Evolutionary conservation across 805 yeast genomes (phyloP).

Genomic region (Pichia membranifaciens): DNA sequence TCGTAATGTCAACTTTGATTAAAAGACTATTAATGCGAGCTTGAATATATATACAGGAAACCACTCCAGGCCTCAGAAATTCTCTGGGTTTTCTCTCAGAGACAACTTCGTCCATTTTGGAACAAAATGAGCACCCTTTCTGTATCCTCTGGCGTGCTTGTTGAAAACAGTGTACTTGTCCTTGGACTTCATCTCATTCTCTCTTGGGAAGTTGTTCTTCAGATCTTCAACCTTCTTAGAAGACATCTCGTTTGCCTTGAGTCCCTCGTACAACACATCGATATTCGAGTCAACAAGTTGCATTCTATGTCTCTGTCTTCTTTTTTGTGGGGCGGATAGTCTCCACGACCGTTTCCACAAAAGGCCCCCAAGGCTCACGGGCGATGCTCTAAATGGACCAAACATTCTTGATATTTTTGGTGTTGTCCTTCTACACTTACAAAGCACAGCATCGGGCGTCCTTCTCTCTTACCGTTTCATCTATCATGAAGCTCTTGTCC

Average conservation of each 20-base stretch:
- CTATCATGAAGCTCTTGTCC: no score
- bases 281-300: conserved; percentile 75
- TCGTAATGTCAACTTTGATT: no score
- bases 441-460: no score
- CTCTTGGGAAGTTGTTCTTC: conserved; percentile 61
- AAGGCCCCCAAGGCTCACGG: conserved; percentile 61
- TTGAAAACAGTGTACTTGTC: conserved; percentile 88
- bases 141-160: conserved; percentile 66
- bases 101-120: conserved; percentile 91
- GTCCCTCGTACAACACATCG: conserved; percentile 51
- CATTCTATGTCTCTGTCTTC: conserved; percentile 79
- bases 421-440: no score
- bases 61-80: conserved; percentile 37
- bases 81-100: conserved; percentile 71
- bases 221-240: conserved; percentile 33
- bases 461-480: no score
- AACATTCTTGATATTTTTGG: conserved; percentile 12
- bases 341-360: conserved; percentile 78
- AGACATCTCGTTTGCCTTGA: conserved; percentile 30
- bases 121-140: conserved; percentile 81
- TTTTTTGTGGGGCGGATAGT: conserved; percentile 74
- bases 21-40: no score
- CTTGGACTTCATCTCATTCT: conserved; percentile 66
- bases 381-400: conserved; percentile 65
- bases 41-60: not conserved